Evolutionary conservation across 2,329 filamentous ascomycete genomes (phyloP), one percentile per base, ranked within the genome.

Genomic region (Gliomastix tumulicola): DNA sequence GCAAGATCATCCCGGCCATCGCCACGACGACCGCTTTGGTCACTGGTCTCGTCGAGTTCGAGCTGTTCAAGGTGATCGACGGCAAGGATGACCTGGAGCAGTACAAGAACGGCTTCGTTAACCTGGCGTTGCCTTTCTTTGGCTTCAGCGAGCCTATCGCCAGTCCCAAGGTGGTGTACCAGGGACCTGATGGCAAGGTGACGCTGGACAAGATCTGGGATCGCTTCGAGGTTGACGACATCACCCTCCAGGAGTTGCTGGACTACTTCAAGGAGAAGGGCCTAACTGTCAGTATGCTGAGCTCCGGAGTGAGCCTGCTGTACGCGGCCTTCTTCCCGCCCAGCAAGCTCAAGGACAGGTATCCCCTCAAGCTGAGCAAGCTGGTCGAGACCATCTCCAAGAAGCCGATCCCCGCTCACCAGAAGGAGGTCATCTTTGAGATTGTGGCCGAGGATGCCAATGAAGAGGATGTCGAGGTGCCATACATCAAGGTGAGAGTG

Each of bases 101-200:
- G 64, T 98, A 94, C 80, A 97, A 97, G 77, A 98, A 98, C 56
- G 92, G 92, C 13, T 98, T 98, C 62, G 74, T 97, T 65, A 98
- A 98, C 66, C 67, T 98, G 48, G 92, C 92, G 2, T 68, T 98
- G 45, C 92, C 92, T 1, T 97, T 98, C 75, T 95, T 98, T 50
- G 90, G 90, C 27, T 98, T 98, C 75, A 94, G 88, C 54, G 92
- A 98, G 65, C 92, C 92, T 3, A 94, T 98, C 50, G 81, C 82
- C 6, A 95, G 88, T 49, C 88, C 89, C 21, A 97, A 96, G 74
- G 86, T 90, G 45, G 86, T 79, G 51, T 98, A 97, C 66, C 69
- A 80, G 55, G 84, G 88, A 17, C 82, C 82, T 36, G 65, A 85
- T 30, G 85, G 84, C 53, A 83, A 84, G 49, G 86, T 94, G 15